phyloP scores from a whole-genome alignment of 495 filamentous ascomycete species.

The Choiromyces venosus region DNA sequence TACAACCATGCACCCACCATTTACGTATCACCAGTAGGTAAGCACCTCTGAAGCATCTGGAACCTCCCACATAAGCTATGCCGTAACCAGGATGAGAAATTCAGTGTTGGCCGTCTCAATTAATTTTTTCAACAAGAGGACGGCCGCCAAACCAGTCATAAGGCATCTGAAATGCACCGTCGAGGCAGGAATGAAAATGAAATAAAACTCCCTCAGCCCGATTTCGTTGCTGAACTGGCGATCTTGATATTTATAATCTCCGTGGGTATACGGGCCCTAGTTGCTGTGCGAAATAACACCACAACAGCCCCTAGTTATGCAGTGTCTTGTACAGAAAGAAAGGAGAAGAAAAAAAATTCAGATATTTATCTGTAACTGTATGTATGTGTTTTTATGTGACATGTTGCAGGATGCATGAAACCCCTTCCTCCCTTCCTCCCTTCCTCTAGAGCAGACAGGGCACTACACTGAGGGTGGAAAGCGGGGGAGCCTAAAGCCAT shows the following conservation, averaged over 20 bases:
- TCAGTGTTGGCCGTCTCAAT: not conserved
- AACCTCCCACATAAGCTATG: not conserved
- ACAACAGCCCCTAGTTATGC: not conserved
- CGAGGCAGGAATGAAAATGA: not conserved
- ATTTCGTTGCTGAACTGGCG: not conserved
- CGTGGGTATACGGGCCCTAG: not conserved
- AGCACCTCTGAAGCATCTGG: not conserved
- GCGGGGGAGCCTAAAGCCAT: not conserved
- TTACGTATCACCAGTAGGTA: not conserved
- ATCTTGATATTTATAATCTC: not conserved
- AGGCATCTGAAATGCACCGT: not conserved
- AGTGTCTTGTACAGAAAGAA: not conserved
- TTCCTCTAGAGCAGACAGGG: not conserved
- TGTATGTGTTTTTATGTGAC: not conserved
- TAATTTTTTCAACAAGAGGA: not conserved
- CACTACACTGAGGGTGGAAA: not conserved
- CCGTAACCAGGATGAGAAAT: not conserved
- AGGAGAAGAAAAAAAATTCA: not conserved
- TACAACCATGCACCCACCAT: not conserved
- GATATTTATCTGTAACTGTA: not conserved
- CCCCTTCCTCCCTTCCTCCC: not conserved
- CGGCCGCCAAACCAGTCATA: not conserved
- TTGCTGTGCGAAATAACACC: not conserved
- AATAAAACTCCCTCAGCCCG: not conserved
- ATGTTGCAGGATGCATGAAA: not conserved